Conservation (phyloP, 2,329 filamentous ascomycete genomes). For the Teratosphaeria zuluensis region DNA sequence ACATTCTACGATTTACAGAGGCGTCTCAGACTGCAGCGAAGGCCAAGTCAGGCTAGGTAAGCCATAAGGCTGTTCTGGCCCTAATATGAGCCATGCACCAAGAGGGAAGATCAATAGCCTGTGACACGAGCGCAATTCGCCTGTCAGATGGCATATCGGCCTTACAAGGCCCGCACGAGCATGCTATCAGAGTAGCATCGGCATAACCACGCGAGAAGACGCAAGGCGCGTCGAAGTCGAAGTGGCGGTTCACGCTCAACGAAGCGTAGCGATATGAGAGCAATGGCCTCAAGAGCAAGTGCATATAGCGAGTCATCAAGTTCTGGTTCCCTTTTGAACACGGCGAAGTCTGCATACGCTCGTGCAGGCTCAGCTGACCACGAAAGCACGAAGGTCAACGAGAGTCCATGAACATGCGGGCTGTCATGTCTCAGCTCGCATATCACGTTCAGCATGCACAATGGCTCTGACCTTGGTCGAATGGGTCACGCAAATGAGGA, state of each 20-base stretch:
- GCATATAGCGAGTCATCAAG: neutral
- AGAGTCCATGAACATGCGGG: neutral
- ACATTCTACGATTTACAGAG: constrained; percentile 1
- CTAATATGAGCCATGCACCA: neutral
- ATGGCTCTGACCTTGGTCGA: neutral
- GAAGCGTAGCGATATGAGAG: neutral
- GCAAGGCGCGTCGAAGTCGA: neutral
- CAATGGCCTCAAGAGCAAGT: neutral
- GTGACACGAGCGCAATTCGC: neutral
- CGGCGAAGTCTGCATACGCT: neutral
- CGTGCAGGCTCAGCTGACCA: neutral
- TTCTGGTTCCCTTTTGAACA: neutral
- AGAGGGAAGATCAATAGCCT: neutral
- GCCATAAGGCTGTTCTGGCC: neutral
- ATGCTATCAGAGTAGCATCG: neutral
- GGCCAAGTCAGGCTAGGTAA: constrained; percentile 20
- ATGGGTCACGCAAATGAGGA: neutral
- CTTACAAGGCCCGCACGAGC: neutral
- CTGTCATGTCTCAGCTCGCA: neutral
- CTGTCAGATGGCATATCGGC: neutral
- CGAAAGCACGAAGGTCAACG: neutral
- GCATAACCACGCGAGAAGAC: neutral
- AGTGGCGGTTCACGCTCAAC: neutral
- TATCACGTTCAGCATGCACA: neutral
- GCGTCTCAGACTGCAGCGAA: constrained; percentile 20